Evolutionary conservation across 345 rosid genomes (phyloP).

Genomic region (Lenwebbia sp.): DNA sequence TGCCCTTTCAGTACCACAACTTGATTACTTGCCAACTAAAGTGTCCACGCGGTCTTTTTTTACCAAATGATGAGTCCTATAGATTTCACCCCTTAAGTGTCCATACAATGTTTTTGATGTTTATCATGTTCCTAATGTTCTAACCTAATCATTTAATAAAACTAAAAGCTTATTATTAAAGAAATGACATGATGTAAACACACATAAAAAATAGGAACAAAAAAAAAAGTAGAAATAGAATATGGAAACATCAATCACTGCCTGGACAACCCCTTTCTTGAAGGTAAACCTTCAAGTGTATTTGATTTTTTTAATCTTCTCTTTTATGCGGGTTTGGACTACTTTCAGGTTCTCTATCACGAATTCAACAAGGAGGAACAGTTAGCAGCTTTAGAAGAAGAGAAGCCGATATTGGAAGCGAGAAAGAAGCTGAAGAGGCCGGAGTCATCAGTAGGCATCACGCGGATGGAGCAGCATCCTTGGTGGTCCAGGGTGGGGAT

Average conservation of each 20-base stretch:
- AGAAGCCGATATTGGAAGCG: conserved; percentile 71
- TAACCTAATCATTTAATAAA: too few relatives aligned
- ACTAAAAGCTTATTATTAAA: too few relatives aligned
- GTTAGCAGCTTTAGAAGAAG: conserved; percentile 65
- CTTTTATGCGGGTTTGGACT: not conserved
- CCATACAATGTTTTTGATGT: too few relatives aligned
- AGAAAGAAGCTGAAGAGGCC: conserved; percentile 73
- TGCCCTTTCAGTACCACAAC: too few relatives aligned
- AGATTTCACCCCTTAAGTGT: too few relatives aligned
- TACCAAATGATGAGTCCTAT: too few relatives aligned
- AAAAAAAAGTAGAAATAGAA: too few relatives aligned
- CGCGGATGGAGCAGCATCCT: conserved; percentile 51
- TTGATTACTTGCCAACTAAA: too few relatives aligned
- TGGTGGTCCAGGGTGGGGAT: conserved; percentile 47
- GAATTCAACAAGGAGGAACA: conserved; percentile 69
- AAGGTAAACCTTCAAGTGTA: not conserved
- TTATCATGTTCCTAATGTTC: too few relatives aligned
- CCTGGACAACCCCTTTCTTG: not conserved
- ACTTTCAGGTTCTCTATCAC: conserved; percentile 51
- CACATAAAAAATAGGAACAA: too few relatives aligned
- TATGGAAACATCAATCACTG: not conserved
- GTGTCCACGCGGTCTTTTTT: too few relatives aligned
- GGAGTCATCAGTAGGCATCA: conserved; percentile 86
- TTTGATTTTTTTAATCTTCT: not conserved
- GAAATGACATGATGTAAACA: too few relatives aligned